Evolutionary conservation across 1,284 basidiomycete genomes (phyloP), one percentile per base, ranked within the genome.

Genomic region (Vanrija sp.): DNA sequence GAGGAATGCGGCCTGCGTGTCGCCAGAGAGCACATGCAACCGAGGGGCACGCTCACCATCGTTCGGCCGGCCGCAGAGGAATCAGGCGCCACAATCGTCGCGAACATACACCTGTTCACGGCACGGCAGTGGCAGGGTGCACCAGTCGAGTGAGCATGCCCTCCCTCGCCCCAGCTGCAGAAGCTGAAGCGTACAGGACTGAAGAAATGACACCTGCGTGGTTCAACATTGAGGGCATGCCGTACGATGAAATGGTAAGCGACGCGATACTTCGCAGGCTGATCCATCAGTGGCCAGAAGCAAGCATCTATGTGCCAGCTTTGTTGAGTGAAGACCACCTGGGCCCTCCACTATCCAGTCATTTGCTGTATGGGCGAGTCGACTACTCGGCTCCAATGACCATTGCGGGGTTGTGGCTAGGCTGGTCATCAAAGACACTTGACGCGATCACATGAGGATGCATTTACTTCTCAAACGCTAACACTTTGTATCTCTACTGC

Each of bases 1-100:
- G 88, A 91, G 78, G 88, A 90, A 75, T 82, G 86, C 5, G 85
- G 87, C 0, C 83, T 90, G 41, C 77, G 74, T 15, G 83, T 85
- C 0, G 31, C 42, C 4, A 74, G 80, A 2, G 39, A 35, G 0
- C 52, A 51, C 5, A 9, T 71, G 18, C 19, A 46, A 6, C 22
- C 49, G 1, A 50, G 38, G 16, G 67, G 67, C 2, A 25, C 44
- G 2, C 36, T 69, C 0, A 24, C 46, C 38, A 65, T 65, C 16
- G 39, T 49, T 14, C 45, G 51, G 15, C 31, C 10, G 12, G 31
- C 9, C 31, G 20, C 19, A 14, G n/a, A 9, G 1, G 7, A 31
- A 12, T 18, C 6, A 6, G n/a, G n/a, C 1, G 7, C 24, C 0
- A 15, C 46, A 0, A 37, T 41, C 5, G 15, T 51, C 1, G 43